Evolutionary conservation across 2,329 filamentous ascomycete genomes (phyloP).

Genomic region (Thielaviopsis punctulata): DNA sequence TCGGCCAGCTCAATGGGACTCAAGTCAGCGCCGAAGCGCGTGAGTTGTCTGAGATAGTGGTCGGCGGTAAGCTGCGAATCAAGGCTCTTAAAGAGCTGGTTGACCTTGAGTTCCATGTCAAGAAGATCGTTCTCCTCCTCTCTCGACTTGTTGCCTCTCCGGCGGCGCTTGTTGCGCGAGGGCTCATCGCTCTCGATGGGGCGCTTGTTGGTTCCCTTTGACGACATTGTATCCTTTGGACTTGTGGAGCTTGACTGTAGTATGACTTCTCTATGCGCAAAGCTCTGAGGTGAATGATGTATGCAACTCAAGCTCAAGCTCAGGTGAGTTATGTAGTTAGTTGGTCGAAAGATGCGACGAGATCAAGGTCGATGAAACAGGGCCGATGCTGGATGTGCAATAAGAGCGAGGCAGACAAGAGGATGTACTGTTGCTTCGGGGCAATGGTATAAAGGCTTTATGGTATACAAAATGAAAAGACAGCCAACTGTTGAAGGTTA

Average conservation of each 20-base stretch:
- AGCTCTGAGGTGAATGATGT: too few species aligned
- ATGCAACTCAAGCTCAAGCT: too few species aligned
- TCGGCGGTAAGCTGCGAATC: slow-evolving; percentile 71
- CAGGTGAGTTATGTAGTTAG: neutral
- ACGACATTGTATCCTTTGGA: slow-evolving; percentile 17
- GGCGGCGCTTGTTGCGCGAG: slow-evolving; percentile 22
- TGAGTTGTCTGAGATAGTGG: slow-evolving; percentile 64
- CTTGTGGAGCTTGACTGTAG: neutral
- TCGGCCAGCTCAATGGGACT: slow-evolving; percentile 75
- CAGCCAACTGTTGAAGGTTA: neutral
- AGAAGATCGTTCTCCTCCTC: slow-evolving; percentile 37
- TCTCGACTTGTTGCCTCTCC: slow-evolving; percentile 38
- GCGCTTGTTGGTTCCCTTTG: slow-evolving; percentile 34
- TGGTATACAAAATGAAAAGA: neutral
- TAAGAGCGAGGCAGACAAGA: neutral
- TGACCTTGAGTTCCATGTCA: slow-evolving; percentile 57
- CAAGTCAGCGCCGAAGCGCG: slow-evolving; percentile 61
- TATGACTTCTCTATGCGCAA: neutral
- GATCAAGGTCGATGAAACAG: neutral
- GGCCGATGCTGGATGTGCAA: neutral
- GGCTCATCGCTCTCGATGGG: slow-evolving; percentile 25
- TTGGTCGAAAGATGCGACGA: neutral
- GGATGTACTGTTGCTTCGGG: too few species aligned
- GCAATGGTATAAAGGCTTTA: too few species aligned
- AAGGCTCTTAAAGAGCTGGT: slow-evolving; percentile 66